phyloP scores from a whole-genome alignment of 2,329 filamentous ascomycete species.

The Cladosporium colombiae region DNA sequence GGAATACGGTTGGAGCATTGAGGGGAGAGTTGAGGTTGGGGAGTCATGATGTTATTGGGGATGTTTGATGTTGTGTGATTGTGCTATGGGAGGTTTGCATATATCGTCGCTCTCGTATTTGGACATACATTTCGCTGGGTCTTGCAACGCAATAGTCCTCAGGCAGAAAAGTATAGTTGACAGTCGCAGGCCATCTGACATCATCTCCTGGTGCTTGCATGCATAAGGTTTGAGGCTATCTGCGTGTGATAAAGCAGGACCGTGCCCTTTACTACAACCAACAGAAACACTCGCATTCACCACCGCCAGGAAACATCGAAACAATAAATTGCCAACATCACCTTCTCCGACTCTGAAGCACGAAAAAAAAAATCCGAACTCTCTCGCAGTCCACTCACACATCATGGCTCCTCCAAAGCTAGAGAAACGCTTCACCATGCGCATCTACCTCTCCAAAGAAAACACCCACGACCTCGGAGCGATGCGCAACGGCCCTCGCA shows the following conservation, averaged over 20 bases:
- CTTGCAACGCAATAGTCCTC: too few species aligned
- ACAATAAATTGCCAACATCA: background rate
- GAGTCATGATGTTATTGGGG: conserved; percentile 8
- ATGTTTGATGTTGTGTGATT: background rate
- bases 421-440: background rate
- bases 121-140: background rate
- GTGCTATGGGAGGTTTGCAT: background rate
- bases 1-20: conserved; percentile 3
- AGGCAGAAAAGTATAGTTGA: background rate
- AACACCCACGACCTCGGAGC: background rate
- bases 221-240: background rate
- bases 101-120: background rate
- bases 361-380: background rate
- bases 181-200: background rate
- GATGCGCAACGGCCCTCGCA: background rate
- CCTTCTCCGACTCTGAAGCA: background rate
- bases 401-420: background rate
- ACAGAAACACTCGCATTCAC: background rate
- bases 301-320: background rate
- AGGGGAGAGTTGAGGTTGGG: conserved; percentile 16
- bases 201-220: background rate
- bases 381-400: background rate
- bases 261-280: background rate
- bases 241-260: background rate
- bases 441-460: background rate